Evolutionary conservation across 2,329 filamentous ascomycete species (phyloP).

Genomic region (Colletotrichum costaricense): DNA sequence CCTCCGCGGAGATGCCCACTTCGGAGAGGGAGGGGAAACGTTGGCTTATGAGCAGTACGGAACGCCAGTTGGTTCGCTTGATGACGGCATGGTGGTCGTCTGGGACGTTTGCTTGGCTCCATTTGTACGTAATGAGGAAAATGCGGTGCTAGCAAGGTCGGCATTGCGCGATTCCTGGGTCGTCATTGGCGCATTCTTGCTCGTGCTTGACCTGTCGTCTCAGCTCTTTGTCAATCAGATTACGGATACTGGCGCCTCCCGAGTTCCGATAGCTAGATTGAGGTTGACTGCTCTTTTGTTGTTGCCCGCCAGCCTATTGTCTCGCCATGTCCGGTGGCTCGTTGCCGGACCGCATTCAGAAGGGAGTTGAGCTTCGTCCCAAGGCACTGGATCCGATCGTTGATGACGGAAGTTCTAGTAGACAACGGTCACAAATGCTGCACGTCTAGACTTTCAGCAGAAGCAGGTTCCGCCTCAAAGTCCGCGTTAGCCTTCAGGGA

Average conservation of each 20-base stretch:
- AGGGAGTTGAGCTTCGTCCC: slow-evolving; percentile 6
- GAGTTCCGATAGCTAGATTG: background rate
- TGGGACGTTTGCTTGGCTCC: slow-evolving; percentile 16
- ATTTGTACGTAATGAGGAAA: slow-evolving; percentile 38
- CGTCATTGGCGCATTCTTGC: slow-evolving; percentile 21
- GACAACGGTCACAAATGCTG: slow-evolving; percentile 16
- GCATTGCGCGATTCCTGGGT: slow-evolving; percentile 22
- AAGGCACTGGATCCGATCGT: slow-evolving; percentile 13
- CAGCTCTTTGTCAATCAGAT: slow-evolving; percentile 23
- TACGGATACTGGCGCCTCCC: slow-evolving; percentile 4
- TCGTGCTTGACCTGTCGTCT: slow-evolving; percentile 9
- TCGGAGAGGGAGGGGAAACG: slow-evolving; percentile 11
- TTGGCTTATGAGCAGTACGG: slow-evolving; percentile 28
- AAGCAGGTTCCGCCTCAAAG: slow-evolving; percentile 25
- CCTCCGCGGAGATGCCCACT: slow-evolving; percentile 25
- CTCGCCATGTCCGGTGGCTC: slow-evolving; percentile 7
- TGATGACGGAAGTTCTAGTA: background rate
- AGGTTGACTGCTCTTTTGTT: slow-evolving; percentile 1
- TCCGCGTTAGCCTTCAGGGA: slow-evolving; percentile 1
- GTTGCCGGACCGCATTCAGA: background rate
- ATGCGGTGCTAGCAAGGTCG: slow-evolving; percentile 28
- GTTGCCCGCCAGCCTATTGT: background rate
- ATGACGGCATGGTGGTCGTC: slow-evolving; percentile 30
- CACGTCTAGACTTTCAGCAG: slow-evolving; percentile 27
- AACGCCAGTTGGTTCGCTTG: slow-evolving; percentile 19